A percentile compares a stretch with the other conserved stretches of the same genome.
These are phyloP conservation scores for Microsporum canis DNA, from an alignment of 2,329 filamentous ascomycete genomes.

Conservation along the genomic window DNA sequence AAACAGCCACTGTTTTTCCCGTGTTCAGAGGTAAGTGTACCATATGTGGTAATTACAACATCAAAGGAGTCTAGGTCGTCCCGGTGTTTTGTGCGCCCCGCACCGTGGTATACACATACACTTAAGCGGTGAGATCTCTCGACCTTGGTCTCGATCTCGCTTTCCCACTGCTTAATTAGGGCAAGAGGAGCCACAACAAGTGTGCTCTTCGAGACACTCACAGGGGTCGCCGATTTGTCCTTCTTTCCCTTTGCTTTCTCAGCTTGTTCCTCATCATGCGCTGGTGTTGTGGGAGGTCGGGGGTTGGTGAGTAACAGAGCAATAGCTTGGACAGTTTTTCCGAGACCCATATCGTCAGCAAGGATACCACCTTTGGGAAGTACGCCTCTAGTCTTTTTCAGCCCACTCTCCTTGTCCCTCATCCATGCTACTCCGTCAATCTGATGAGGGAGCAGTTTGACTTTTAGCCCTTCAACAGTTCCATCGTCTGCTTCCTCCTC, in stretches of 20 bases:
- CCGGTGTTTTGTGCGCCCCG: slow-evolving; percentile 66
- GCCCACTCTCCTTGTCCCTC: slow-evolving; percentile 79
- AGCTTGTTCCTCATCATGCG: slow-evolving; percentile 16
- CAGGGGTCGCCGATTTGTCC: slow-evolving; percentile 49
- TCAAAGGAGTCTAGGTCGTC: slow-evolving; percentile 74
- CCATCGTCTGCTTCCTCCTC: slow-evolving; percentile 49
- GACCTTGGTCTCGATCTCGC: slow-evolving; percentile 78
- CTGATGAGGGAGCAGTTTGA: slow-evolving; percentile 86
- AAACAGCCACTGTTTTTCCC: slow-evolving; percentile 68
- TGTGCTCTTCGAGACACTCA: slow-evolving; percentile 62
- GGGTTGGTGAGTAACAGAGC: slow-evolving; percentile 75
- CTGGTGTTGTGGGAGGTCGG: slow-evolving; percentile 45
- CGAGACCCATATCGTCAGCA: slow-evolving; percentile 89
- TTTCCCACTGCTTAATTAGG: slow-evolving; percentile 93
- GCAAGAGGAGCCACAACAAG: slow-evolving; percentile 87
- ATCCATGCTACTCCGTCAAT: slow-evolving; percentile 93
- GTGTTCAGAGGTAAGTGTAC: slow-evolving; percentile 87
- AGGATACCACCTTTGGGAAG: slow-evolving; percentile 88
- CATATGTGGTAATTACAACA: slow-evolving; percentile 94
- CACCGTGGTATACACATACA: slow-evolving; percentile 84
- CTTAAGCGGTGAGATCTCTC: slow-evolving; percentile 56
- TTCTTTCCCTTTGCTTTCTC: slow-evolving; percentile 40
- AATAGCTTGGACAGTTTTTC: slow-evolving; percentile 92
- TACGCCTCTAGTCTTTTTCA: slow-evolving; percentile 63
- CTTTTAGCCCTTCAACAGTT: slow-evolving; percentile 66